Evolutionary conservation across 495 filamentous ascomycete genomes (phyloP), one percentile per base, ranked within the genome.

Genomic region (Penicillium ochrochloron): DNA sequence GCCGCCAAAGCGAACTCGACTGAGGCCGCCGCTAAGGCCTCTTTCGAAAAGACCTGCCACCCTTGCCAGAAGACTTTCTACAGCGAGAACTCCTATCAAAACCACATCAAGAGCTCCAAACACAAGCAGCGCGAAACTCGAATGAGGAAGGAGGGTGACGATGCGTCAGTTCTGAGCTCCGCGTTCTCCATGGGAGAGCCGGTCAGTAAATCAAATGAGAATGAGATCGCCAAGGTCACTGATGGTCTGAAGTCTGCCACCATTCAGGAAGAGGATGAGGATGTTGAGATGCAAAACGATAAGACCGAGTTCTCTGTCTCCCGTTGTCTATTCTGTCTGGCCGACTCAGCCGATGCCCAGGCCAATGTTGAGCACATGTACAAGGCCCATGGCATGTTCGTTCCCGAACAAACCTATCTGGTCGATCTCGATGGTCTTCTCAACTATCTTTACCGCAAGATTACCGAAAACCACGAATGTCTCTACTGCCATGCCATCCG

Each of bases 51-150:
- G 67, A 75, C 82, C 15, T 99, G 95, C 74, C 80, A 86, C 4
- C 86, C 88, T 2, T 99, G 95, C 81, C 89, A 91, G 68, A 96
- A 95, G 80, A 91, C 90, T 25, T 99, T 94, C 78, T 98, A 89
- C 82, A 97, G 92, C 74, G 92, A 97, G 71, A 97, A 97, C 77
- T 94, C 95, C 17, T 97, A 92, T 76, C 85, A 87, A 70, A 98
- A 99, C 74, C 95, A 99, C 74, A 70, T 97, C 33, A 89, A 89
- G 65, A 97, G 93, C 77, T 88, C 92, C 66, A 98, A 96, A 77
- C 95, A 99, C 73, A 90, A 88, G 75, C 83, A 87, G 58, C 89
- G 89, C 67, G 80, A 89, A 29, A 77, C 81, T 23, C 81, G 77
- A 0, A 37, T 82, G 51, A 77, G 77, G 52, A 78, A 79, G 58